Percentiles rank a stretch among this genome's conserved stretches.
These are phyloP conservation scores for Oryza officinalis DNA, from an alignment of 176 grass and related monocot genomes.

Conservation along the genomic window DNA sequence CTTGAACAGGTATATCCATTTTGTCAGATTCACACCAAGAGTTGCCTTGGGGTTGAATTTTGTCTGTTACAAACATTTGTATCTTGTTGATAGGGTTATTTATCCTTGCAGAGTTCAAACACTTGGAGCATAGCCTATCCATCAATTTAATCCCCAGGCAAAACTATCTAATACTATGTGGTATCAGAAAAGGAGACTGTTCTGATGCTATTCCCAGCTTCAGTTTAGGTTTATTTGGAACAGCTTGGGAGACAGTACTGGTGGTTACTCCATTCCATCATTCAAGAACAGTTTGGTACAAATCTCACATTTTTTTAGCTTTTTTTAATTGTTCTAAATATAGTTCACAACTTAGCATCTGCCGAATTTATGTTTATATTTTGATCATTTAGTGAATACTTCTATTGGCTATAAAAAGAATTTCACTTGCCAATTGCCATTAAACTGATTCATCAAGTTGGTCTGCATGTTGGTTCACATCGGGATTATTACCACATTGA, in stretches of 20 bases:
- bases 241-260: background rate
- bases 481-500: background rate
- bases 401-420: background rate
- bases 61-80: background rate
- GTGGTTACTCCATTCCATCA: background rate
- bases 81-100: slow-evolving; percentile 29
- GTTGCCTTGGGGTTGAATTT: slow-evolving; percentile 10
- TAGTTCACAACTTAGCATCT: background rate
- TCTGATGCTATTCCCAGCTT: background rate
- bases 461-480: background rate
- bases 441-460: background rate
- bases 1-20: background rate
- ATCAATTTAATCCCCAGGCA: slow-evolving; percentile 6
- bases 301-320: background rate
- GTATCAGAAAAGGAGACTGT: background rate
- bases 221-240: background rate
- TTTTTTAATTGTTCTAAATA: background rate
- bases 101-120: slow-evolving; percentile 7
- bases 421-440: background rate
- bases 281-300: background rate
- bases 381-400: background rate
- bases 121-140: background rate
- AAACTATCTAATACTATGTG: background rate
- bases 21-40: background rate
- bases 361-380: background rate